Base-by-base conservation (phyloP, 345 rosid species). In the Triadica sebifera region DNA sequence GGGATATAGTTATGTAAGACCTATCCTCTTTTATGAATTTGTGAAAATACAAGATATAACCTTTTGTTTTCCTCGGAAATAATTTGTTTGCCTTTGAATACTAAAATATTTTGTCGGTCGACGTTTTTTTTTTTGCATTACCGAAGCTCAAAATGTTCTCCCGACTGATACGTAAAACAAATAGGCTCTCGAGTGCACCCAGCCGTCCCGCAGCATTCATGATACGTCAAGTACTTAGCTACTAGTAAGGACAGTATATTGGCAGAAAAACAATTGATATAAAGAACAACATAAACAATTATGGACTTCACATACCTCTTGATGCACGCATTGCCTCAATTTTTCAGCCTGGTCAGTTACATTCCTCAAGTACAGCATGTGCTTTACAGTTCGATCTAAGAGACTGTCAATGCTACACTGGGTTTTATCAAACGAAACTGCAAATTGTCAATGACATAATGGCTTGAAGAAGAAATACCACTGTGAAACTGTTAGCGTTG, bases 321-420 rank as follows among this genome's bases (percentile, higher is more conserved):
- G 81, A 46, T 80, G 76, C 64, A 78, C 81, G 75, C 85, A 87
- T 6, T 77, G 79, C 72, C 63, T 81, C 86, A 88, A 50, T 72
- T 84, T 86, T 71, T 80, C 89, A 39, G 92, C 95, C 45, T 84
- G 89, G 43, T 84, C 76, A 15, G 90, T 85, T 46, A 86, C 81
- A 37, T 82, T 81, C 74, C 82, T 85, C 50, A 88, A 71, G 75
- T 84, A 81, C 75, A 79, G 57, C 89, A 90, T 88, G 77, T 90
- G 92, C 70, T 84, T 86, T 53, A 85, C 58, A 19, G 95, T 88
- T 52, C 68, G 80, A 46, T 84, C 90, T 51, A 90, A 83, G 67
- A 90, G 90, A 55, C 83, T 84, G 67, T 90, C 94, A 38, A 90
- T 90, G 88, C 94, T 90, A 72, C 89, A 87, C 94, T 88, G 90